These are phyloP conservation scores for Daldinia caldariorum DNA, from an alignment of 495 filamentous ascomycete genomes.

Conservation along the genomic window DNA sequence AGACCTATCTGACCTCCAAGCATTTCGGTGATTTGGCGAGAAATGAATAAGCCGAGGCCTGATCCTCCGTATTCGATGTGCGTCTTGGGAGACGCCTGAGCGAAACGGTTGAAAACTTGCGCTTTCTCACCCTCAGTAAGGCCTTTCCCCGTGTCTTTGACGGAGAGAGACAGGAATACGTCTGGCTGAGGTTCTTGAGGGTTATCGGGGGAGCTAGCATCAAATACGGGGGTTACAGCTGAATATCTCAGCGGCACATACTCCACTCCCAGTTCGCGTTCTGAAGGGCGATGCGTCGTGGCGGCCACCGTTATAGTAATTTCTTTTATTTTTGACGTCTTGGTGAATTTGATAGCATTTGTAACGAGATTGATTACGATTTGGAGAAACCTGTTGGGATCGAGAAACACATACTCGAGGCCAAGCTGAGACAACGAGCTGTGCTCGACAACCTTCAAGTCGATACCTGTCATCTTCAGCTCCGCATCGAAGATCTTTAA, in stretches of 20 bases:
- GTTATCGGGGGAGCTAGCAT: constrained; percentile 36
- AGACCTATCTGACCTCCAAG: constrained; percentile 83
- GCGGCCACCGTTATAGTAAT: constrained; percentile 70
- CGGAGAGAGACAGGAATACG: constrained; percentile 72
- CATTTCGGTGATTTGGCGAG: constrained; percentile 73
- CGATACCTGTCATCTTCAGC: constrained; percentile 70
- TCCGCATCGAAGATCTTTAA: constrained; percentile 79
- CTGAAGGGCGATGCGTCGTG: constrained; percentile 56
- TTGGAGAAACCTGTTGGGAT: constrained; percentile 76
- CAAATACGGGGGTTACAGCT: constrained; percentile 7
- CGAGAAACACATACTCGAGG: constrained; percentile 73
- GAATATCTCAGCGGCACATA: constrained; percentile 47
- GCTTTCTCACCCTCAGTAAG: constrained; percentile 73
- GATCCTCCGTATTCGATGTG: constrained; percentile 80
- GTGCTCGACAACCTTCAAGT: constrained; percentile 69
- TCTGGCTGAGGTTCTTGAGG: constrained; percentile 49
- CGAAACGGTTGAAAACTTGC: constrained; percentile 77
- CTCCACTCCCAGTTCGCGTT: constrained; percentile 53
- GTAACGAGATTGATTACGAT: constrained; percentile 76
- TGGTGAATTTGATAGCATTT: constrained; percentile 82
- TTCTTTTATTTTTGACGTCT: constrained; percentile 56
- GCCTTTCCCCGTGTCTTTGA: constrained; percentile 78
- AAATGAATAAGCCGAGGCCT: constrained; percentile 82
- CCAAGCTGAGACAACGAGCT: constrained; percentile 62
- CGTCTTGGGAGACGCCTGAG: constrained; percentile 76